These are phyloP conservation scores for Zymoseptoria brevis DNA, from an alignment of 2,329 filamentous ascomycete species.

Conservation along the genomic window DNA sequence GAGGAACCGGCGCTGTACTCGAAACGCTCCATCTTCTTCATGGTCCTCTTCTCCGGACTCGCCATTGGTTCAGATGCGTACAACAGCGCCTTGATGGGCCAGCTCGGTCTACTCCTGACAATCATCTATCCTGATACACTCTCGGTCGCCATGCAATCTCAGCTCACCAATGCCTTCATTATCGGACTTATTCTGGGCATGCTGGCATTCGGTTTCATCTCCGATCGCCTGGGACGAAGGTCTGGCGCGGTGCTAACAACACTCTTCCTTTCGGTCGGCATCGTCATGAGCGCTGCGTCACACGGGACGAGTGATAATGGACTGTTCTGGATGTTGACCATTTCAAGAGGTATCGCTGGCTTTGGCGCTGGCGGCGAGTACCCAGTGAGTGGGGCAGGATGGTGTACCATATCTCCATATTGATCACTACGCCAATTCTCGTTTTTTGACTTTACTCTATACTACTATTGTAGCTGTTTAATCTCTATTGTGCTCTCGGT, in stretches of 20 bases:
- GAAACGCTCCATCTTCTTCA: slow-evolving; percentile 28
- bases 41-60: slow-evolving; percentile 30
- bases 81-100: not conserved
- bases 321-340: slow-evolving; percentile 38
- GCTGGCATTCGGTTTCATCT: slow-evolving; percentile 28
- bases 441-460: too few species aligned
- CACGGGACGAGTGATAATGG: slow-evolving; percentile 23
- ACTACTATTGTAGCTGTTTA: too few species aligned
- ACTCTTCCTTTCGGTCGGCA: slow-evolving; percentile 27
- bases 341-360: slow-evolving; percentile 39
- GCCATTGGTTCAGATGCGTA: slow-evolving; percentile 32
- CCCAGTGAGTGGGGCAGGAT: slow-evolving; percentile 41
- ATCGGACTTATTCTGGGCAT: slow-evolving; percentile 31
- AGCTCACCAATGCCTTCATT: slow-evolving; percentile 31
- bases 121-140: slow-evolving; percentile 29
- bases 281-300: slow-evolving; percentile 26
- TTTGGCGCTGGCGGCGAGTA: slow-evolving; percentile 44
- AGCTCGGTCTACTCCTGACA: slow-evolving; percentile 18
- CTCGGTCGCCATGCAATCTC: slow-evolving; percentile 22
- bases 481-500: too few species aligned
- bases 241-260: slow-evolving; percentile 30
- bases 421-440: too few species aligned
- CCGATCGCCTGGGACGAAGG: slow-evolving; percentile 29
- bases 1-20: not conserved
- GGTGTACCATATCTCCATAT: too few species aligned